Evolutionary conservation across 208 protist genomes (phyloP).

Genomic region (Trichomonas gallinae): DNA sequence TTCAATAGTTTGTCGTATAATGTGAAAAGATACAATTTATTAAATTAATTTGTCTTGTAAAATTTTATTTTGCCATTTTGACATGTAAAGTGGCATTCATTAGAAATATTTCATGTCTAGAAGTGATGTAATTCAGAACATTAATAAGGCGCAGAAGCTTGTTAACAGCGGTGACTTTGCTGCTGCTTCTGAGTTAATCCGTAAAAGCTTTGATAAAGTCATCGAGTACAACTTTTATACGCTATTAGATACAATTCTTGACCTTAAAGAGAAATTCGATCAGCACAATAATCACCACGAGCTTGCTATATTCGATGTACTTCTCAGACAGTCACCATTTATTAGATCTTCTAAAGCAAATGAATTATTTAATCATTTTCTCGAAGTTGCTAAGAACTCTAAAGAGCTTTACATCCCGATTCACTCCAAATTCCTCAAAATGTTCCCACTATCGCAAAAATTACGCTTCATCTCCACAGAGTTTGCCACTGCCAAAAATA

Average conservation of each 20-base stretch:
- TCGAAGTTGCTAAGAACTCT: background rate
- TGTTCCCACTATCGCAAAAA: background rate
- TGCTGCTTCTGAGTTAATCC: background rate
- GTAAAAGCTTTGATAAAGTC: background rate
- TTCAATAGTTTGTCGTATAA: too few species aligned
- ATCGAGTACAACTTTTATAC: background rate
- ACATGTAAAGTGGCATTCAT: too few species aligned
- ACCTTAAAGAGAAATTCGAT: background rate
- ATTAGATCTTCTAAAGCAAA: background rate
- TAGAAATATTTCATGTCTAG: background rate
- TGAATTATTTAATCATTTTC: background rate
- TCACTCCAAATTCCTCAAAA: background rate
- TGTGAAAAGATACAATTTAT: too few species aligned
- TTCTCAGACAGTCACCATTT: background rate
- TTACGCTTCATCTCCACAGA: background rate
- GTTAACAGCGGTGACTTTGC: background rate
- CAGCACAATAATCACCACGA: background rate
- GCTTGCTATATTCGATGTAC: background rate
- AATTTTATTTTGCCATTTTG: too few species aligned
- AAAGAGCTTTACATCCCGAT: background rate
- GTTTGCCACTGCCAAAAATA: background rate
- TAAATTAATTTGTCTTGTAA: too few species aligned
- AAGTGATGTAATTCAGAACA: background rate
- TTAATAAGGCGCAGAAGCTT: background rate
- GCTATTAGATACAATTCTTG: background rate